Percentiles rank a stretch among this genome's conserved stretches.
These are phyloP conservation scores for Eucalyptus polybractea DNA, from an alignment of 345 rosid species.

Conservation along the genomic window DNA sequence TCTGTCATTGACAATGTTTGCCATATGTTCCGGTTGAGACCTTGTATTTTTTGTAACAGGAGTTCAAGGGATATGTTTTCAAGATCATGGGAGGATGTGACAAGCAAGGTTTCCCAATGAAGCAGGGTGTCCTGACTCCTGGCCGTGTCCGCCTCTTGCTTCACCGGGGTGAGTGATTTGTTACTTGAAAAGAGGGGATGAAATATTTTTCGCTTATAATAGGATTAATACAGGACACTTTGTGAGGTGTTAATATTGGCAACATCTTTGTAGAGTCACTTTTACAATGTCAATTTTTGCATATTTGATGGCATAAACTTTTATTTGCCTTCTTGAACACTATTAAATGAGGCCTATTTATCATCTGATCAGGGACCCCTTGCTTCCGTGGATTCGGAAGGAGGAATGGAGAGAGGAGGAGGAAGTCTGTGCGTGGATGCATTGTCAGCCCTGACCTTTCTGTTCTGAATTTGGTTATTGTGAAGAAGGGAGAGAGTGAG, in stretches of 20 bases:
- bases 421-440: constrained; percentile 90
- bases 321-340: neutral
- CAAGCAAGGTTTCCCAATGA: constrained; percentile 61
- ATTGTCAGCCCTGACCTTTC: constrained; percentile 76
- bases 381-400: constrained; percentile 77
- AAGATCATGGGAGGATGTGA: constrained; percentile 61
- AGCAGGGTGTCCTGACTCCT: constrained; percentile 56
- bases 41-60: constrained; percentile 8
- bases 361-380: constrained; percentile 41
- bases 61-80: constrained; percentile 54
- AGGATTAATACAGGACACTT: neutral
- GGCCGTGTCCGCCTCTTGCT: constrained; percentile 63
- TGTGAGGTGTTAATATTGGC: neutral
- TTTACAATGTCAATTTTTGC: neutral
- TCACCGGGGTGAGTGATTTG: constrained; percentile 30
- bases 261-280: neutral
- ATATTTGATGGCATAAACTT: neutral
- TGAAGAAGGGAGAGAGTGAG: constrained; percentile 70
- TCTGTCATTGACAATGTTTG: neutral
- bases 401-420: constrained; percentile 63
- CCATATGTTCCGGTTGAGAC: neutral
- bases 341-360: neutral
- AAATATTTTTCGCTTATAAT: neutral
- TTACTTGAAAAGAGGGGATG: neutral
- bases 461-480: constrained; percentile 69